Conservation (phyloP, 2,329 filamentous ascomycete species). For the Verticillium alfalfae region DNA sequence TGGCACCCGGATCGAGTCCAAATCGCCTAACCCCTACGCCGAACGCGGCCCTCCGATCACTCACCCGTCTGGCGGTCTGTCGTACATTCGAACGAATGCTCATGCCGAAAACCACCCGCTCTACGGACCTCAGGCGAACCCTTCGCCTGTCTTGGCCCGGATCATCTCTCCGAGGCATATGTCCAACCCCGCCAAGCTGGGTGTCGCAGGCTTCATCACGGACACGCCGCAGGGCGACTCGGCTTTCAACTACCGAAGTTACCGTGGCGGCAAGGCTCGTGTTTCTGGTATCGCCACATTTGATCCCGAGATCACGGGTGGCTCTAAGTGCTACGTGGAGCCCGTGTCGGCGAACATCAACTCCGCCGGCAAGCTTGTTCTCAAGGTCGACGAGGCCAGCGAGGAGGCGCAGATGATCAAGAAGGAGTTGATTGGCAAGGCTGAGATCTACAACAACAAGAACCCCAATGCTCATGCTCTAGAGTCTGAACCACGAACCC, state of each 20-base stretch:
- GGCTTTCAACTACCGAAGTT: conserved; percentile 28
- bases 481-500: background rate
- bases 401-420: conserved; percentile 34
- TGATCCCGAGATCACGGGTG: conserved; percentile 43
- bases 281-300: conserved; percentile 31
- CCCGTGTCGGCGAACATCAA: conserved; percentile 38
- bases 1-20: conserved; percentile 15
- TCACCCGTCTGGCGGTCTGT: conserved; percentile 58
- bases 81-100: conserved; percentile 51
- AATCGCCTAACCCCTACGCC: conserved; percentile 38
- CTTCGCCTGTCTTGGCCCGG: conserved; percentile 43
- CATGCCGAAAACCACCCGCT: conserved; percentile 55
- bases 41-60: conserved; percentile 51
- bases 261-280: conserved; percentile 4
- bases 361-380: conserved; percentile 41
- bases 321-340: conserved; percentile 48
- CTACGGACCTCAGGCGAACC: conserved; percentile 51
- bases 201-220: conserved; percentile 50
- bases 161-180: conserved; percentile 38
- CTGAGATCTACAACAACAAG: conserved; percentile 22
- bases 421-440: conserved; percentile 36
- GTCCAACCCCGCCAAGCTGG: conserved; percentile 35
- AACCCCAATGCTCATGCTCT: background rate
- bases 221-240: conserved; percentile 34
- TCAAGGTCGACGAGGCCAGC: conserved; percentile 34